Percentiles rank a stretch among this genome's conserved stretches.
phyloP scores from a whole-genome alignment of 331 rosid genomes.

The Rhamnella rubrinervis region DNA sequence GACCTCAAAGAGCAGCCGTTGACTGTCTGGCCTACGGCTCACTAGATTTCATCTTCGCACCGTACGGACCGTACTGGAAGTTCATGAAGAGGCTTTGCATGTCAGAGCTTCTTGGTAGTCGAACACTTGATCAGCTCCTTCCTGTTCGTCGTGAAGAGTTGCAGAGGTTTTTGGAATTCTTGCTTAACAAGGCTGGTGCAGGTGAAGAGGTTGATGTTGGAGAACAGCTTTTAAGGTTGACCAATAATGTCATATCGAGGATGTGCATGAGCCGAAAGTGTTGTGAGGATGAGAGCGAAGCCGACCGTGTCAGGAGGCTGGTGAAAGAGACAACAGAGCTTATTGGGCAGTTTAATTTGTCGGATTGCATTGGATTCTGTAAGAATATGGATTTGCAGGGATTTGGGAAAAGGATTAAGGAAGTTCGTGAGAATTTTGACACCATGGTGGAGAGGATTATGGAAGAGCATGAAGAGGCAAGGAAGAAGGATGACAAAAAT shows the following conservation, averaged over 20 bases:
- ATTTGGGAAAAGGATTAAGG: background rate
- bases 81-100: slow-evolving; percentile 8
- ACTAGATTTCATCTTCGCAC: background rate
- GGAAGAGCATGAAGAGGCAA: slow-evolving; percentile 15
- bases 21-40: background rate
- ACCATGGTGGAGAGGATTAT: slow-evolving; percentile 1
- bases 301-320: background rate
- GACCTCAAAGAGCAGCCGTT: background rate
- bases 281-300: background rate
- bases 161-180: background rate
- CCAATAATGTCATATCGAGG: background rate
- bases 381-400: slow-evolving; percentile 6
- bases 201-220: slow-evolving; percentile 5
- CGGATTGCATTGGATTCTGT: background rate
- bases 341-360: background rate
- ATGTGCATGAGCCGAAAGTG: background rate
- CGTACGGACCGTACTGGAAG: slow-evolving; percentile 8
- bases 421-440: background rate
- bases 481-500: background rate
- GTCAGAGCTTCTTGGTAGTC: background rate
- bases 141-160: background rate
- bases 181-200: background rate
- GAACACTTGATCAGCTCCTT: background rate
- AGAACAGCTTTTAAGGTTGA: background rate
- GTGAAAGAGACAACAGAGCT: background rate